Evolutionary conservation across 768 basidiomycete species (phyloP).

Genomic region (Terana coerulea): DNA sequence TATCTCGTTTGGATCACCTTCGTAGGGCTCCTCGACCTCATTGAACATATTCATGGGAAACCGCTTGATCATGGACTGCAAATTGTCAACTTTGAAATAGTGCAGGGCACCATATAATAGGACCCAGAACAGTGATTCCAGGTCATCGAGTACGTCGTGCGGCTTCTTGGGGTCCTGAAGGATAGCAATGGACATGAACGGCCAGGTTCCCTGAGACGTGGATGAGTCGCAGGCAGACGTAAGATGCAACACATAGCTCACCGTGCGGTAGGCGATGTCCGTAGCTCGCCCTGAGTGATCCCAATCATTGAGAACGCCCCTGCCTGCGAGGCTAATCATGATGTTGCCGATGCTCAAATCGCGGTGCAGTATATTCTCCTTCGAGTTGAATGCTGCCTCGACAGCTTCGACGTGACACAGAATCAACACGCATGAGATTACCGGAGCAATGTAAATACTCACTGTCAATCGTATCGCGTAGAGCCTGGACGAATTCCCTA

Average conservation of each 20-base stretch:
- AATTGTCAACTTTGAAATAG: too few relatives aligned
- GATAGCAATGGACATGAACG: slow-evolving; percentile 11
- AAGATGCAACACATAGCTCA: not conserved
- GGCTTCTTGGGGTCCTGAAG: not conserved
- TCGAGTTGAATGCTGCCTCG: not conserved
- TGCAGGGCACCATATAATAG: slow-evolving; percentile 5
- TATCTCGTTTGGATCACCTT: too few relatives aligned
- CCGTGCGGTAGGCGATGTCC: not conserved
- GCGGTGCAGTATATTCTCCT: not conserved
- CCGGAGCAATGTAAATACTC: not conserved
- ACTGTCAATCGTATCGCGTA: not conserved
- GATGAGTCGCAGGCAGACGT: not conserved
- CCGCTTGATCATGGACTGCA: too few relatives aligned
- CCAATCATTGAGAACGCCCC: slow-evolving; percentile 9
- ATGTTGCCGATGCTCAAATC: slow-evolving; percentile 6
- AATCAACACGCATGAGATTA: too few relatives aligned
- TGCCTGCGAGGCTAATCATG: not conserved
- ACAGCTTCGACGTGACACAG: not conserved
- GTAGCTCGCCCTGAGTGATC: not conserved
- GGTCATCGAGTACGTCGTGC: slow-evolving; percentile 11
- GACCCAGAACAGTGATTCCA: slow-evolving; percentile 13
- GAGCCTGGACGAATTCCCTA: not conserved
- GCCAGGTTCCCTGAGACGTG: slow-evolving; percentile 14
- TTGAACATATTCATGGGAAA: too few relatives aligned
- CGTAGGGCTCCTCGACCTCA: too few relatives aligned